phyloP scores from a whole-genome alignment of 257 asterid genomes.

The Capsicum rhomboideum region DNA sequence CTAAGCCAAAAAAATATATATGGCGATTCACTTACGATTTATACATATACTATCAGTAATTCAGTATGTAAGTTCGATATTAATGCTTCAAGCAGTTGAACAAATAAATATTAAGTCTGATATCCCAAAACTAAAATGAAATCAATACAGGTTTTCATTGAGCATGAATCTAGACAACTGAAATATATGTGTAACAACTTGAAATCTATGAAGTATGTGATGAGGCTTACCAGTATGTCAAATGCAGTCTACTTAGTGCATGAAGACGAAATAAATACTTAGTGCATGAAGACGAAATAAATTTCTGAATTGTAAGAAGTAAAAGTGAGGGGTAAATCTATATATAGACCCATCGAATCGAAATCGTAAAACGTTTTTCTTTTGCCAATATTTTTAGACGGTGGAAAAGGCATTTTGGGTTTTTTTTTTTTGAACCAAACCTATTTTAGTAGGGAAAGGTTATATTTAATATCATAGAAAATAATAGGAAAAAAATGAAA shows the following conservation, averaged over 20 bases:
- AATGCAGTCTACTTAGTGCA: not conserved
- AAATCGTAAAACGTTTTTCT: no score
- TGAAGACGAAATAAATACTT: not conserved
- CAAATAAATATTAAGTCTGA: not conserved
- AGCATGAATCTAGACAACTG: not conserved
- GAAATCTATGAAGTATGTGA: not conserved
- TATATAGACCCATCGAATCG: no score
- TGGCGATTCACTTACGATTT: no score
- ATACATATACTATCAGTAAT: no score
- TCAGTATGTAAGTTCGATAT: not conserved
- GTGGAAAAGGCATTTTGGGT: no score
- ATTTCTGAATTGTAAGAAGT: not conserved
- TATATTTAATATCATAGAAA: no score
- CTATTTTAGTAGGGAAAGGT: no score
- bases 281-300: not conserved
- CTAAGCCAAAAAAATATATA: no score
- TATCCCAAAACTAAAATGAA: not conserved
- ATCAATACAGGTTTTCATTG: not conserved
- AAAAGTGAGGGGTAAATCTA: no score
- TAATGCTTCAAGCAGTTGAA: not conserved
- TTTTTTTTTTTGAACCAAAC: no score
- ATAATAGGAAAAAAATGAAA: no score
- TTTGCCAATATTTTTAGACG: no score
- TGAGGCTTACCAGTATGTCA: not conserved
- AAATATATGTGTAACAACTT: not conserved